phyloP scores from a whole-genome alignment of 805 yeast species.

The Martiniozyma abietophila region DNA sequence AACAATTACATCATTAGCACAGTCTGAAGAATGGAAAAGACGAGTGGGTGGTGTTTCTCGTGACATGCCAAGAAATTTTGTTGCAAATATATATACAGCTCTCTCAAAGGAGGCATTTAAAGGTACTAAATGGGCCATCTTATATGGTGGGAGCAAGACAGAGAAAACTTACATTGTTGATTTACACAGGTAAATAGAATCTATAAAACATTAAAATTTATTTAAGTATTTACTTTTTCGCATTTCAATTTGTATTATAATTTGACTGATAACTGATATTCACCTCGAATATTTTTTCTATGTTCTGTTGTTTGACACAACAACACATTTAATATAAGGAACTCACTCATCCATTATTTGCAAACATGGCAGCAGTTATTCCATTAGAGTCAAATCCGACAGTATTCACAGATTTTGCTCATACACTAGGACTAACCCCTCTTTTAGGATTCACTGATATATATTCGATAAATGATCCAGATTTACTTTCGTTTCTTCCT shows the following conservation, averaged over 20 bases:
- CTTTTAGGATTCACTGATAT: slow-evolving; percentile 65
- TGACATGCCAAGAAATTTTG: slow-evolving; percentile 71
- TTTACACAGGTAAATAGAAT: slow-evolving; percentile 37
- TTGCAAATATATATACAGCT: slow-evolving; percentile 62
- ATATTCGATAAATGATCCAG: slow-evolving; percentile 76
- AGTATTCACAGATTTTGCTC: slow-evolving; percentile 64
- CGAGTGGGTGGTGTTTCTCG: slow-evolving; percentile 78
- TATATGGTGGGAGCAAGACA: slow-evolving; percentile 74
- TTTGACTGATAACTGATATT: no score
- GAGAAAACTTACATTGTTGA: slow-evolving; percentile 63
- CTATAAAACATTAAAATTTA: no score
- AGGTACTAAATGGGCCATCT: slow-evolving; percentile 66
- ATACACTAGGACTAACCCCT: slow-evolving; percentile 55
- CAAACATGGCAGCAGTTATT: slow-evolving; percentile 38
- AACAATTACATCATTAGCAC: slow-evolving; percentile 61
- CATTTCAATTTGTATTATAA: no score
- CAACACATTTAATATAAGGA: no score
- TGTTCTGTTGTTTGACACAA: no score
- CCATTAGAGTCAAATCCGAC: slow-evolving; percentile 91
- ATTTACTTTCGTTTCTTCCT: slow-evolving; percentile 70
- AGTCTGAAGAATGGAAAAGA: slow-evolving; percentile 74
- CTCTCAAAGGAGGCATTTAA: slow-evolving; percentile 63
- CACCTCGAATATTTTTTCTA: no score
- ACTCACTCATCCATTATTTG: no score
- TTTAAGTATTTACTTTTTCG: no score